Conservation (phyloP, 768 basidiomycete species). For the Calocybe cyanea region DNA sequence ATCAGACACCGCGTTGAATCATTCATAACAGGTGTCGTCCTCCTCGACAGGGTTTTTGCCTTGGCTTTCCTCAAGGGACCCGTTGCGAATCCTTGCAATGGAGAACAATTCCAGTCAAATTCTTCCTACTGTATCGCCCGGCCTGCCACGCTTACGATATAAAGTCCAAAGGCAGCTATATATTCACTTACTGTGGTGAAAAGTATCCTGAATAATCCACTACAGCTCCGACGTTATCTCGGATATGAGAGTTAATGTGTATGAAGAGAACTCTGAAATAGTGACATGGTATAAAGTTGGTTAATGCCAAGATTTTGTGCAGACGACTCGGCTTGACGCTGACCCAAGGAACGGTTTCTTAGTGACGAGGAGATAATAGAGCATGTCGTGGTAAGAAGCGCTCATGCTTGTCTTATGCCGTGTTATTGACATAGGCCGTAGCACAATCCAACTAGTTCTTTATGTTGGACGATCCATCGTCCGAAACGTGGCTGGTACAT, state of each 20-base stretch:
- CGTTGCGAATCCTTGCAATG: too few species aligned
- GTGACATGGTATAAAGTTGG: constrained; percentile 75
- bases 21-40: too few species aligned
- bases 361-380: constrained; percentile 75
- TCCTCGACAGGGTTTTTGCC: too few species aligned
- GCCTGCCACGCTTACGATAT: constrained; percentile 17
- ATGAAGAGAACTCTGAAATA: constrained; percentile 49
- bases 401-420: neutral
- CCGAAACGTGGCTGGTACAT: constrained; percentile 86
- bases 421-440: constrained; percentile 18
- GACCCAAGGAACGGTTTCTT: constrained; percentile 64
- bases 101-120: too few species aligned
- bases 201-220: neutral
- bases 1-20: too few species aligned
- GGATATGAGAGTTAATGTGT: constrained; percentile 65
- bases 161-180: constrained; percentile 28
- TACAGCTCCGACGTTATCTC: constrained; percentile 68
- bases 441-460: constrained; percentile 64
- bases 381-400: constrained; percentile 56
- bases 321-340: constrained; percentile 6
- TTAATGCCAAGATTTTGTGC: neutral
- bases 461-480: constrained; percentile 75
- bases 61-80: too few species aligned
- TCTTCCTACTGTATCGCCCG: too few species aligned
- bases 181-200: neutral